Evolutionary conservation across 2,329 filamentous ascomycete genomes (phyloP).

Genomic region (Verruconis gallopava): DNA sequence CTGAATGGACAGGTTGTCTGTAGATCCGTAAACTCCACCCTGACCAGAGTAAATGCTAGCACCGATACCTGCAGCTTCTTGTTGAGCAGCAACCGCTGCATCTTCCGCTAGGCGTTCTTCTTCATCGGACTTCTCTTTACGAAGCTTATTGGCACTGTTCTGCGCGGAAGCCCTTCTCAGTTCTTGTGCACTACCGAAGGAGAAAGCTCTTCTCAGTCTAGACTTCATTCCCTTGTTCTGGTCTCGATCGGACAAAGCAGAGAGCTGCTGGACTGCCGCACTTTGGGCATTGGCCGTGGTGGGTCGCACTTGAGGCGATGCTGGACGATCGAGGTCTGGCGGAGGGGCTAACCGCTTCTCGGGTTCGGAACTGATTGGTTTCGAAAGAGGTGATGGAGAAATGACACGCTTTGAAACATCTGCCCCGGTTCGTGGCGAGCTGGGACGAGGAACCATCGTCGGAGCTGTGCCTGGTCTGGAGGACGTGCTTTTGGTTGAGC

Average conservation of each 20-base stretch:
- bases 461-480: constrained; percentile 4
- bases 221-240: constrained; percentile 71
- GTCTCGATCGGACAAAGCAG: constrained; percentile 76
- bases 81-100: constrained; percentile 76
- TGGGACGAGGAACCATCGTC: constrained; percentile 7
- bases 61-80: constrained; percentile 84
- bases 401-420: constrained; percentile 24
- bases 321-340: constrained; percentile 14
- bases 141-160: constrained; percentile 30
- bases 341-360: constrained; percentile 8
- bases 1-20: constrained; percentile 85
- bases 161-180: constrained; percentile 62
- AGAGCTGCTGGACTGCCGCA: constrained; percentile 70
- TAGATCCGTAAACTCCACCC: constrained; percentile 79
- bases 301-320: constrained; percentile 15
- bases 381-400: constrained; percentile 35
- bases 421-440: constrained; percentile 4
- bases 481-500: neutral
- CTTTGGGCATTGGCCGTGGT: constrained; percentile 30
- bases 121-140: constrained; percentile 17
- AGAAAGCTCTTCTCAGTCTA: constrained; percentile 79
- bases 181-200: constrained; percentile 90
- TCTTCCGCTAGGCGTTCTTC: constrained; percentile 61
- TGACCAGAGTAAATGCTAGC: constrained; percentile 86
- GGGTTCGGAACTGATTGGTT: constrained; percentile 19